Conservation (phyloP, 768 basidiomycete species). For the Rossbeevera mucosa region DNA sequence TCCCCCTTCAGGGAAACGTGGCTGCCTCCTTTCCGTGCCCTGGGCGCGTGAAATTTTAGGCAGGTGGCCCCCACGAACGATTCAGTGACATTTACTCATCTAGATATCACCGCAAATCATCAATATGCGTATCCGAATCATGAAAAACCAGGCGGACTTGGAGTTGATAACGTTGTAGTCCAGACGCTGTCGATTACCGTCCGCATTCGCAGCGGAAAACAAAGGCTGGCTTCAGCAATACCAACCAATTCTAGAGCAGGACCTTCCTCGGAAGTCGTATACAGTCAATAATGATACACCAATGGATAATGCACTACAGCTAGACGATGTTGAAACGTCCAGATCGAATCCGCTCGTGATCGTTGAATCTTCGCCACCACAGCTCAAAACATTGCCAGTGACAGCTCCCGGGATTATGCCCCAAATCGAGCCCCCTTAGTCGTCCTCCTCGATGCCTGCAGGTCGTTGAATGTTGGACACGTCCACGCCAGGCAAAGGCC, state of each 20-base stretch:
- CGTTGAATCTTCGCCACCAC: conserved; percentile 53
- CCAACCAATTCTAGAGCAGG: too few relatives aligned
- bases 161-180: too few relatives aligned
- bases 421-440: conserved; percentile 13
- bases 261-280: neutral
- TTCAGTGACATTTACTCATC: neutral
- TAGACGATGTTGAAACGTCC: conserved; percentile 34
- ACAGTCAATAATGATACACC: conserved; percentile 4
- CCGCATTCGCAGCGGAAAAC: neutral
- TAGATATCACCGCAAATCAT: neutral
- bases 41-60: neutral
- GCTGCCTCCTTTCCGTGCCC: too few relatives aligned
- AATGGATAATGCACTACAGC: neutral
- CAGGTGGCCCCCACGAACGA: neutral
- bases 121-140: neutral
- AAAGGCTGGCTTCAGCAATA: neutral
- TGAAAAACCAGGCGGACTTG: too few relatives aligned
- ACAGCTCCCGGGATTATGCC: conserved; percentile 1
- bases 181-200: too few relatives aligned
- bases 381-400: too few relatives aligned
- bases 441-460: conserved; percentile 58
- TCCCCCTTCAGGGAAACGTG: too few relatives aligned
- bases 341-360: conserved; percentile 30
- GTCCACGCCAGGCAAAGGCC: conserved; percentile 90
- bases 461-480: conserved; percentile 47